Evolutionary conservation across 202 grass and related monocot genomes (phyloP), one percentile per base, ranked within the genome.

Genomic region (Setaria italica): DNA sequence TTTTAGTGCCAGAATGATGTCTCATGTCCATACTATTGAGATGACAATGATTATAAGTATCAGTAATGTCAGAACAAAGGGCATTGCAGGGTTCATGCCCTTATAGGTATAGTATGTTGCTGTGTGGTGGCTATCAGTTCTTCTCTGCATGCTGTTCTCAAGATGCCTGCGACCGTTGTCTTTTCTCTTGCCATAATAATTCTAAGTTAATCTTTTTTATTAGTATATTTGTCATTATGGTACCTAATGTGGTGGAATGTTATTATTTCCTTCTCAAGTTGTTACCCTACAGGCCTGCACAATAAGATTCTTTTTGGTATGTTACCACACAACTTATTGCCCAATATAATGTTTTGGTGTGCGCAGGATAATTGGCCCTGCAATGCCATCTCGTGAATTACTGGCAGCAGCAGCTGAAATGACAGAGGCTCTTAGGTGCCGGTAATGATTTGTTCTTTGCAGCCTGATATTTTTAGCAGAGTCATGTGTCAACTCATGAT

Each of bases 311-410:
- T 34, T 81, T 49, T 81, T 71, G 19, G 7, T 83, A 30, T 74
- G 58, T 19, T 34, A 56, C 57, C 43, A 9, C 33, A n/a, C 39
- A 76, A 50, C 54, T 59, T 86, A 3, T 68, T 86, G 33, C 48
- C 34, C 70, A 21, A 78, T 59, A 32, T 53, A 66, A 79, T 62
- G 16, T 67, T 86, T 77, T 80, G 5, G 78, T 75, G 20, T 46
- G 29, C 68, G 59, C 78, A 98, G 96, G 90, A 39, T 96, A 57
- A 94, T 99, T 89, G 96, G 96, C 80, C 93, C 93, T 84, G 93
- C 93, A 91, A 99, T 95, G 96, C 96, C 96, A 82, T 99, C 96
- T 83, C 90, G 90, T 51, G 96, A 99, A 59, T 88, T 99, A 82
- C 67, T 95, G 79, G 91, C 87, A 80, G 96, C 96, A 67, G 96